Percentiles rank a stretch among this genome's conserved stretches.
These are phyloP conservation scores for Solioccasus polychromus DNA, from an alignment of 768 basidiomycete species.

Conservation along the genomic window DNA sequence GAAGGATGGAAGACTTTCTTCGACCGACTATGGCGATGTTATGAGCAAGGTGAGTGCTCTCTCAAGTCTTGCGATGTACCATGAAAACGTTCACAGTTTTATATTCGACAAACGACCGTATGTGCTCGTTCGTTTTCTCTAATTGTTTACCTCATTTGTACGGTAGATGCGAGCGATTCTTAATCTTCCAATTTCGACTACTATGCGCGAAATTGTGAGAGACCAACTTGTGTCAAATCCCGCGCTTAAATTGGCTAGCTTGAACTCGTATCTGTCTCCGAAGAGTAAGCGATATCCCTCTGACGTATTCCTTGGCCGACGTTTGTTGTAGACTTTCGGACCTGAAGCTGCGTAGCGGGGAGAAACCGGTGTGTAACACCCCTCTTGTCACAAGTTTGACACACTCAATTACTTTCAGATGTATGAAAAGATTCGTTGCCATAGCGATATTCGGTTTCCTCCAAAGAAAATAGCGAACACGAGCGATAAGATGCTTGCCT, in stretches of 20 bases:
- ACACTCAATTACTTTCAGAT: conserved; percentile 27
- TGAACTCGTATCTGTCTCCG: conserved; percentile 59
- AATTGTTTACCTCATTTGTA: not conserved
- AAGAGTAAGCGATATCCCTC: conserved; percentile 50
- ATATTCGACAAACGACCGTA: conserved; percentile 70
- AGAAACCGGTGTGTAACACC: conserved; percentile 55
- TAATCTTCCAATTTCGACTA: conserved; percentile 51
- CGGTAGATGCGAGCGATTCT: conserved; percentile 67
- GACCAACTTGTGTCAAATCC: not conserved
- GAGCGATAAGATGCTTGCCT: conserved; percentile 74
- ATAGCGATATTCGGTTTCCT: conserved; percentile 78
- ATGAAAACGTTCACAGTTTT: conserved; percentile 50
- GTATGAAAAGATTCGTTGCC: conserved; percentile 65
- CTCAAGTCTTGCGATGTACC: not conserved
- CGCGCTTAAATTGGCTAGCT: conserved; percentile 40
- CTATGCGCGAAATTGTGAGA: conserved; percentile 65
- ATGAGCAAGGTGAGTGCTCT: conserved; percentile 70
- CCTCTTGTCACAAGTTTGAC: not conserved
- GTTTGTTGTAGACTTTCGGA: conserved; percentile 55
- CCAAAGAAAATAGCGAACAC: conserved; percentile 68
- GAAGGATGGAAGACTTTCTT: conserved; percentile 43
- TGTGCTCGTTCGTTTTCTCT: conserved; percentile 6
- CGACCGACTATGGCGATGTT: conserved; percentile 78
- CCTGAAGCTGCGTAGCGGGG: conserved; percentile 67
- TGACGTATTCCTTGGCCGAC: conserved; percentile 1